Conservation (phyloP, 345 rosid genomes). For the Populus ilicifolia region DNA sequence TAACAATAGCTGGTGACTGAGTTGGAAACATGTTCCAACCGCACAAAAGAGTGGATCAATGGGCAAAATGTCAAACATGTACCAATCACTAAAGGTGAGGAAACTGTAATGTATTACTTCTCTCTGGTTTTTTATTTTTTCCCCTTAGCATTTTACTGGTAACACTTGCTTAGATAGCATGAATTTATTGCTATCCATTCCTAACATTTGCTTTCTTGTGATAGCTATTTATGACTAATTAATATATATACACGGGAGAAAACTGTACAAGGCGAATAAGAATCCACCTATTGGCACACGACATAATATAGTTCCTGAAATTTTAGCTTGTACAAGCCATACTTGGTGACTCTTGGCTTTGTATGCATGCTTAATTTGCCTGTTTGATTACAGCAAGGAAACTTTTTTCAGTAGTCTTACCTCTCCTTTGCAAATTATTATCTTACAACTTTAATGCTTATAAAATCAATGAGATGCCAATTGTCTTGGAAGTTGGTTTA, state of each 20-base stretch:
- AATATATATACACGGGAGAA: background rate
- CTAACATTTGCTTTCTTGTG: background rate
- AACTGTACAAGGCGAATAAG: background rate
- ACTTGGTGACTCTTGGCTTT: background rate
- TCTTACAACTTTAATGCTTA: background rate
- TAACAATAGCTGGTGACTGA: conserved; percentile 52
- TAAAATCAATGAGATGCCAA: background rate
- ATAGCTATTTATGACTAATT: background rate
- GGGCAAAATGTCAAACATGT: conserved; percentile 26
- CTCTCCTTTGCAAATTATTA: background rate
- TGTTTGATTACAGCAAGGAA: conserved; percentile 2
- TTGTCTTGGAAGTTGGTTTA: background rate
- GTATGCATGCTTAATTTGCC: background rate
- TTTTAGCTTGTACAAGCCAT: background rate
- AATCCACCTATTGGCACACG: background rate
- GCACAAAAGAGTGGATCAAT: conserved; percentile 41
- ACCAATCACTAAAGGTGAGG: conserved; percentile 45
- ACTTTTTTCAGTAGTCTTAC: background rate
- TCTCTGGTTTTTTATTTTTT: background rate
- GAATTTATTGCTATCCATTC: background rate
- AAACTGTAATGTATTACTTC: background rate
- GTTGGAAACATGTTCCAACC: conserved; percentile 55
- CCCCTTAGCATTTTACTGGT: background rate
- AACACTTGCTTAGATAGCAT: background rate
- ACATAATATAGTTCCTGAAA: background rate